These are phyloP conservation scores for Fusarium sp. DNA, from an alignment of 2,329 filamentous ascomycete genomes.

Conservation along the genomic window DNA sequence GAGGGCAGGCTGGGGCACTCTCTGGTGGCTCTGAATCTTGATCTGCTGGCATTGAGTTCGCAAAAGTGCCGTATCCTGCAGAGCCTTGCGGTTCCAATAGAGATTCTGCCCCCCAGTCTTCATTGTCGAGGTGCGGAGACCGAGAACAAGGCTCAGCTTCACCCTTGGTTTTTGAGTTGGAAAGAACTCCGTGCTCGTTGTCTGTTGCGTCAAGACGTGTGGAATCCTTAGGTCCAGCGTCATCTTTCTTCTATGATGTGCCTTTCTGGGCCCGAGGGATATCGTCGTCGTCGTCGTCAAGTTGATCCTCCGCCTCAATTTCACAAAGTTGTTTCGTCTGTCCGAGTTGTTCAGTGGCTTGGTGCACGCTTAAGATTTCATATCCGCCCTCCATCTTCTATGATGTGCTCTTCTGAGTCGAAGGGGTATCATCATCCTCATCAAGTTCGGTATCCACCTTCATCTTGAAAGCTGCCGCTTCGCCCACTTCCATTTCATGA, in stretches of 20 bases:
- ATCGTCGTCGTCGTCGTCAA: too few relatives aligned
- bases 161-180: neutral
- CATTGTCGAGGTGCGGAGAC: neutral
- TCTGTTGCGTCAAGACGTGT: neutral
- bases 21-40: too few relatives aligned
- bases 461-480: constrained; percentile 61
- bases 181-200: neutral
- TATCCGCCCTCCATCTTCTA: constrained; percentile 43
- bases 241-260: neutral
- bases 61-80: too few relatives aligned
- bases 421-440: constrained; percentile 49
- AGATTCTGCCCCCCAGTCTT: too few relatives aligned
- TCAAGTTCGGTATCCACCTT: constrained; percentile 52
- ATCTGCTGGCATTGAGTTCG: too few relatives aligned
- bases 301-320: neutral
- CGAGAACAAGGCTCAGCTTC: neutral
- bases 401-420: constrained; percentile 43
- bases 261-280: neutral
- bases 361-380: neutral
- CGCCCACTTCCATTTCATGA: constrained; percentile 68
- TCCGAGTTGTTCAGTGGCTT: too few relatives aligned
- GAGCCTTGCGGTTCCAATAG: too few relatives aligned
- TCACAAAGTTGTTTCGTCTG: too few relatives aligned
- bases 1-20: neutral
- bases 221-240: neutral